A percentile compares a stretch with the other conserved stretches of the same genome.
Evolutionary conservation across 805 yeast genomes (phyloP).

Genomic region (Kodamaea fukazawae): DNA sequence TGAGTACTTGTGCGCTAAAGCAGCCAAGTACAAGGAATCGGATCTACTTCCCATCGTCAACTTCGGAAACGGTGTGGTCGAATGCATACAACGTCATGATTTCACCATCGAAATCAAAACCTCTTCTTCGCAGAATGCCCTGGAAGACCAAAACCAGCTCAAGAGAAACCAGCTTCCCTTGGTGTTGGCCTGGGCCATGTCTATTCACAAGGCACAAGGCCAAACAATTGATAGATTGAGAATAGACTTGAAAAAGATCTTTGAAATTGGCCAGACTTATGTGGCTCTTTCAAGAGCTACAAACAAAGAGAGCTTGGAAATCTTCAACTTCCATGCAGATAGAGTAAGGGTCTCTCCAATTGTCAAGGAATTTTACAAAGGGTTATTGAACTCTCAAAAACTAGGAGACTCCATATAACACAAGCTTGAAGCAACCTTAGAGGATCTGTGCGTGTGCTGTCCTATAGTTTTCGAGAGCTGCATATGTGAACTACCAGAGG

Average conservation of each 20-base stretch:
- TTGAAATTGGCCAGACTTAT: slow-evolving; percentile 82
- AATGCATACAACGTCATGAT: slow-evolving; percentile 36
- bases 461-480: too few relatives aligned
- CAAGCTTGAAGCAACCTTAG: too few relatives aligned
- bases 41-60: slow-evolving; percentile 45
- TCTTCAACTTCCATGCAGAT: slow-evolving; percentile 58
- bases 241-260: slow-evolving; percentile 63
- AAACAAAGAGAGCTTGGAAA: slow-evolving; percentile 61
- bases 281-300: slow-evolving; percentile 82
- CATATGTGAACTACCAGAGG: too few relatives aligned
- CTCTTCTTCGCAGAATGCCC: slow-evolving; percentile 7
- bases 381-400: slow-evolving; percentile 1
- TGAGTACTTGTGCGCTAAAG: slow-evolving; percentile 18
- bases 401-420: background rate
- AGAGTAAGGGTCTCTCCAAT: slow-evolving; percentile 44
- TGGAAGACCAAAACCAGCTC: slow-evolving; percentile 20
- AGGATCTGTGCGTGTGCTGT: too few relatives aligned
- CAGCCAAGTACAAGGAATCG: slow-evolving; percentile 19
- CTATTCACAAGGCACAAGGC: slow-evolving; percentile 84
- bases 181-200: slow-evolving; percentile 76
- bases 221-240: slow-evolving; percentile 71
- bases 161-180: slow-evolving; percentile 64
- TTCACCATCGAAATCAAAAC: slow-evolving; percentile 31
- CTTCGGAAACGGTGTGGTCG: slow-evolving; percentile 38
- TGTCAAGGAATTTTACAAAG: slow-evolving; percentile 33